phyloP scores from a whole-genome alignment of 441 rosid species.

The Pelargonium myrrhifolium region DNA sequence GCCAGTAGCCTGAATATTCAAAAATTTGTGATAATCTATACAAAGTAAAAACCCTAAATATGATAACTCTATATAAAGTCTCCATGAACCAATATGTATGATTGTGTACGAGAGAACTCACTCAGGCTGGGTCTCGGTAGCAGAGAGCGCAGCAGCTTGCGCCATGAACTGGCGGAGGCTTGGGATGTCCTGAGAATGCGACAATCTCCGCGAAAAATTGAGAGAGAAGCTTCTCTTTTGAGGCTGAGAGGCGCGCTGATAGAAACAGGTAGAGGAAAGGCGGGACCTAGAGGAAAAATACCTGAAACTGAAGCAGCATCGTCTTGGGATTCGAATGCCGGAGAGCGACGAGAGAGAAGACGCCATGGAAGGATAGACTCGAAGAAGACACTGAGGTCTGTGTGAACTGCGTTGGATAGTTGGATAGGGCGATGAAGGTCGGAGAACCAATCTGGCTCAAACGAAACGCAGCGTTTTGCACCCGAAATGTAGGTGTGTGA shows the following conservation, averaged over 20 bases:
- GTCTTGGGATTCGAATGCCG: conserved; percentile 34
- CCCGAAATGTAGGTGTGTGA: not conserved
- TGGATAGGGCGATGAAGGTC: conserved; percentile 3
- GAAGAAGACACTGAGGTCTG: conserved; percentile 5
- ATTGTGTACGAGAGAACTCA: conserved; percentile 28
- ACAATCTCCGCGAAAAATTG: too few relatives aligned
- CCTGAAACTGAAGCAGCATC: conserved; percentile 31
- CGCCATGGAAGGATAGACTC: conserved; percentile 38
- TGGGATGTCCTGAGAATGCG: conserved; percentile 29
- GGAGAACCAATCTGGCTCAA: not conserved
- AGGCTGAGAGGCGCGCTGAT: conserved; percentile 24
- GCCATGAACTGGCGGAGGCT: conserved; percentile 54
- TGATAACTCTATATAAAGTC: not conserved
- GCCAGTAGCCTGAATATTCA: too few relatives aligned
- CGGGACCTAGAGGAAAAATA: conserved; percentile 33
- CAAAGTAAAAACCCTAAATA: not conserved
- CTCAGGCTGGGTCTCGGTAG: conserved; percentile 42
- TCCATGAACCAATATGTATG: not conserved
- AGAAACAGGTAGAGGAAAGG: conserved; percentile 24
- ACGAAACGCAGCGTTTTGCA: not conserved
- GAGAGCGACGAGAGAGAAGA: conserved; percentile 36
- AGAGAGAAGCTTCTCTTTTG: conserved; percentile 11
- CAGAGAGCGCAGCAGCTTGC: conserved; percentile 23
- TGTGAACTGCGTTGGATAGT: not conserved
- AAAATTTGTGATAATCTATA: not conserved